phyloP scores from a whole-genome alignment of 352 stramenopile species.

The Phytophthora constricta region DNA sequence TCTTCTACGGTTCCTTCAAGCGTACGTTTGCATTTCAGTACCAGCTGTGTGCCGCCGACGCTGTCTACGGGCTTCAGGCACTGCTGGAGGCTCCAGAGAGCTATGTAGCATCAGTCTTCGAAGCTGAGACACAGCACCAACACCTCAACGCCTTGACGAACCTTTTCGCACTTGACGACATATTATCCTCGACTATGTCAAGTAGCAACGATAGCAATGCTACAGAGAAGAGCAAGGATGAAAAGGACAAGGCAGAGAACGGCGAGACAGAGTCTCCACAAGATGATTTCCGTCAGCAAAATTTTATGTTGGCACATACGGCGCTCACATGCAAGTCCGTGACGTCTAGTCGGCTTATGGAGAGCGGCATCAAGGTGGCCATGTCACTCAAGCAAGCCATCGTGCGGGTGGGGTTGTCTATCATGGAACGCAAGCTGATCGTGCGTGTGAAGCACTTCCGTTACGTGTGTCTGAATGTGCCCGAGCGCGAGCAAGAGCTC shows the following conservation, averaged over 20 bases:
- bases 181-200: conserved; percentile 17
- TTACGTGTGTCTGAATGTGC: conserved; percentile 94
- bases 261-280: conserved; percentile 34
- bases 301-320: conserved; percentile 80
- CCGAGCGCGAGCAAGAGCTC: conserved; percentile 82
- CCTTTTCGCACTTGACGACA: conserved; percentile 43
- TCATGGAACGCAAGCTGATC: conserved; percentile 96
- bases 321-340: conserved; percentile 76
- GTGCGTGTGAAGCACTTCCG: conserved; percentile 96
- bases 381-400: conserved; percentile 96
- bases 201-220: conserved; percentile 3
- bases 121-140: conserved; percentile 66
- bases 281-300: conserved; percentile 78
- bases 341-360: conserved; percentile 82
- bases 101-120: conserved; percentile 70
- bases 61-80: conserved; percentile 94
- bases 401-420: conserved; percentile 92
- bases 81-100: conserved; percentile 91
- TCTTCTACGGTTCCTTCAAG: conserved; percentile 97
- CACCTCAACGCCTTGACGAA: conserved; percentile 50
- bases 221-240: conserved; percentile 9
- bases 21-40: conserved; percentile 95
- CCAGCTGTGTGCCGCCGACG: conserved; percentile 94
- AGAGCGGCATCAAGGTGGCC: conserved; percentile 94
- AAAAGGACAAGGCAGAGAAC: conserved; percentile 34